Conservation (phyloP, 2,329 filamentous ascomycete genomes). For the Talaromyces sp. region DNA sequence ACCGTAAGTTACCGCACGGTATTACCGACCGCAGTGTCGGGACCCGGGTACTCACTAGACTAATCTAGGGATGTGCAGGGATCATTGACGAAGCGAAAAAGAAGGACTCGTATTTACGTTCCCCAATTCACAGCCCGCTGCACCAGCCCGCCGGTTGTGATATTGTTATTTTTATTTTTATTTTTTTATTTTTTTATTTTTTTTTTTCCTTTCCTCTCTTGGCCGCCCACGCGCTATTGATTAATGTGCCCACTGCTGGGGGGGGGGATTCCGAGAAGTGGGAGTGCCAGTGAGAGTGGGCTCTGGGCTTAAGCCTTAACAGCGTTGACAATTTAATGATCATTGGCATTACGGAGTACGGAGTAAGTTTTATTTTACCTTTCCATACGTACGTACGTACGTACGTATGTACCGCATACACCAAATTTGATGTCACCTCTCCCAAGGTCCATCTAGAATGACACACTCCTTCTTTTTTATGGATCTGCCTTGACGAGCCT, state of each 20-base stretch:
- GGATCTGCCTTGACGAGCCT: constrained; percentile 2
- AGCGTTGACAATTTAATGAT: neutral
- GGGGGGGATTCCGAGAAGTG: neutral
- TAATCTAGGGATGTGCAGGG: constrained; percentile 3
- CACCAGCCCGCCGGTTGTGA: neutral
- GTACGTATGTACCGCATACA: neutral
- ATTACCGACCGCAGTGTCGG: constrained; percentile 18
- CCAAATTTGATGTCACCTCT: neutral
- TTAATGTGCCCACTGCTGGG: neutral
- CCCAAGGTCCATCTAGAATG: neutral
- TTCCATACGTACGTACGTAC: no score
- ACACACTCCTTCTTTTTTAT: neutral
- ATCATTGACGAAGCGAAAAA: constrained; percentile 7
- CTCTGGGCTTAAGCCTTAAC: neutral
- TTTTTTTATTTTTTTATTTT: no score
- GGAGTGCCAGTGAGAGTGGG: neutral
- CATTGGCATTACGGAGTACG: neutral
- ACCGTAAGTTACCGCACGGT: constrained; percentile 9
- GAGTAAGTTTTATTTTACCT: constrained; percentile 3
- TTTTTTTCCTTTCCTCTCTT: neutral
- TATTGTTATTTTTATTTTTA: constrained; percentile 1
- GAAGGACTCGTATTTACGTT: neutral
- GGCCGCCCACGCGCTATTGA: neutral
- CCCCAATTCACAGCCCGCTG: neutral
- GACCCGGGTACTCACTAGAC: neutral